Conservation (phyloP, 2,329 filamentous ascomycete genomes). For the Metarhizium album region DNA sequence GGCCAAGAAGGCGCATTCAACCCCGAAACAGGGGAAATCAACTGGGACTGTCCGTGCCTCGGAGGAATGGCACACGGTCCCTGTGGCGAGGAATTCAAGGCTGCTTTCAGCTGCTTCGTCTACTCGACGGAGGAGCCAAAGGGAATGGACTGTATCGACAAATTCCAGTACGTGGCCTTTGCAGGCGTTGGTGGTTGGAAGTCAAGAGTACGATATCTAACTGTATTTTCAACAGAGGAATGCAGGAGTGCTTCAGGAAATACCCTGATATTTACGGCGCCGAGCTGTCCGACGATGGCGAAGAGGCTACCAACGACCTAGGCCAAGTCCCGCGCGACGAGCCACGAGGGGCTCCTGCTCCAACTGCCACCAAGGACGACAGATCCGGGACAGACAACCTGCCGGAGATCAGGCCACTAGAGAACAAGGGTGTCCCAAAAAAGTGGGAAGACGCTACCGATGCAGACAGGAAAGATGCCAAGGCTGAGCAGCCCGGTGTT, state of each 20-base stretch:
- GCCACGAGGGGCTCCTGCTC: neutral
- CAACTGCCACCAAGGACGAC: neutral
- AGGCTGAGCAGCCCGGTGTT: constrained; percentile 8
- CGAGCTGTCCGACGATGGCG: constrained; percentile 66
- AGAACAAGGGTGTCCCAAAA: constrained; percentile 7
- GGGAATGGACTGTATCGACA: constrained; percentile 94
- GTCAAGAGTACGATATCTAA: neutral
- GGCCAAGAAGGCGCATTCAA: constrained; percentile 89
- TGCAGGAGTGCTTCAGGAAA: constrained; percentile 93
- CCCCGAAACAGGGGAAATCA: constrained; percentile 97
- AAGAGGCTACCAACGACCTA: constrained; percentile 16
- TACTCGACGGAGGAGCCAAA: constrained; percentile 90
- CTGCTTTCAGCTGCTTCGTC: constrained; percentile 98
- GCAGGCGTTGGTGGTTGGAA: too few relatives aligned
- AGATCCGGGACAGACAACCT: constrained; percentile 9
- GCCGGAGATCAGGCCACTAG: constrained; percentile 1
- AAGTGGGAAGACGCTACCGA: constrained; percentile 20
- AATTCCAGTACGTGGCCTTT: constrained; percentile 67
- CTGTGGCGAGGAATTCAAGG: constrained; percentile 90
- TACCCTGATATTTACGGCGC: constrained; percentile 90
- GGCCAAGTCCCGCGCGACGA: constrained; percentile 7
- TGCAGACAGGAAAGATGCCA: constrained; percentile 16
- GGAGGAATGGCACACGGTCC: constrained; percentile 96
- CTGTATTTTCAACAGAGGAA: constrained; percentile 49
- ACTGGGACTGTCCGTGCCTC: constrained; percentile 97